Evolutionary conservation across 768 basidiomycete species (phyloP).

Genomic region (Boletus subparvulus): DNA sequence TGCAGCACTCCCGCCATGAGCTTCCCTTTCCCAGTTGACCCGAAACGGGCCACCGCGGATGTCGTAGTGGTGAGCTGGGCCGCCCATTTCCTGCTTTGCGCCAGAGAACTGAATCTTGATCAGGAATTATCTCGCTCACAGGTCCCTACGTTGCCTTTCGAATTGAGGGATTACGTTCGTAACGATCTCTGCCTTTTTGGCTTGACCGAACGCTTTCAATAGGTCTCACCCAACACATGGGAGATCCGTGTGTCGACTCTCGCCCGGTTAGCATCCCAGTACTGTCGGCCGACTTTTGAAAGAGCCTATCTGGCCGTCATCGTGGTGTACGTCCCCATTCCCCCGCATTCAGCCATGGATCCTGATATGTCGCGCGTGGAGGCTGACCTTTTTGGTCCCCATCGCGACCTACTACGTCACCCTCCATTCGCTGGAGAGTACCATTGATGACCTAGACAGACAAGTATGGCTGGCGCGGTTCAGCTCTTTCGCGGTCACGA

Average conservation of each 20-base stretch:
- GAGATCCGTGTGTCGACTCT: constrained; percentile 40
- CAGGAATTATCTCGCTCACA: constrained; percentile 38
- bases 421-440: constrained; percentile 16
- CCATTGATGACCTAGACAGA: constrained; percentile 8
- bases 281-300: constrained; percentile 46
- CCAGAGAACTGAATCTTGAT: neutral
- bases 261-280: constrained; percentile 36
- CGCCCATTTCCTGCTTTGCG: neutral
- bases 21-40: constrained; percentile 7
- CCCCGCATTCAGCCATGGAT: neutral
- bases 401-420: constrained; percentile 38
- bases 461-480: constrained; percentile 37
- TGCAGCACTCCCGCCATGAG: constrained; percentile 8
- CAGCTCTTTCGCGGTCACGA: constrained; percentile 36
- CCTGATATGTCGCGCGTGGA: constrained; percentile 16
- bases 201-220: neutral
- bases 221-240: constrained; percentile 49
- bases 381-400: constrained; percentile 42
- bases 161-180: constrained; percentile 39
- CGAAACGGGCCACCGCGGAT: constrained; percentile 18
- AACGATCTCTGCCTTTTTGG: constrained; percentile 1
- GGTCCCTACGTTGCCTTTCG: constrained; percentile 35
- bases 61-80: constrained; percentile 26
- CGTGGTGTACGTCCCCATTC: constrained; percentile 37
- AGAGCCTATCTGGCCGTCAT: constrained; percentile 39